A percentile compares a stretch with the other conserved stretches of the same genome.
Evolutionary conservation across 805 yeast species (phyloP).

Genomic region (Grigorovia yakushimaensis): DNA sequence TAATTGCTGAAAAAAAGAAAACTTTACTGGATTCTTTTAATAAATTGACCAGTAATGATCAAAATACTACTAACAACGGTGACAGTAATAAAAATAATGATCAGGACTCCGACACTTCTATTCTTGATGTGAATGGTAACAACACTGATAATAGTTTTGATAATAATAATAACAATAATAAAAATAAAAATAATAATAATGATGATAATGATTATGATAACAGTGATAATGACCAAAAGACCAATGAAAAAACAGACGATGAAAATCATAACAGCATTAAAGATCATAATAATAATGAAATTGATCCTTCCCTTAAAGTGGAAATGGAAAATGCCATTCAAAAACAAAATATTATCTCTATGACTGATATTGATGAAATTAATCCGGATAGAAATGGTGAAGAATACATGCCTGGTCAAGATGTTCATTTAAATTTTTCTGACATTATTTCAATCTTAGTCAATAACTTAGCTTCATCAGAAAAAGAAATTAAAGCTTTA

Average conservation of each 20-base stretch:
- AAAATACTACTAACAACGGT: too few species aligned
- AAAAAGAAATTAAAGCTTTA: conserved; percentile 66
- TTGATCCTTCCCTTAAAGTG: neutral
- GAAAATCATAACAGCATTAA: neutral
- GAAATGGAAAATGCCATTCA: conserved; percentile 12
- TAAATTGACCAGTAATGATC: neutral
- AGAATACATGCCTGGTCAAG: conserved; percentile 65
- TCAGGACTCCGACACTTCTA: conserved; percentile 3
- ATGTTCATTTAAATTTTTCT: conserved; percentile 69
- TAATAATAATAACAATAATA: neutral
- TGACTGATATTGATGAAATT: conserved; percentile 2
- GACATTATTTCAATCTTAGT: conserved; percentile 72
- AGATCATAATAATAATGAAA: neutral
- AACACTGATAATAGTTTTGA: neutral
- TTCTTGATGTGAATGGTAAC: neutral
- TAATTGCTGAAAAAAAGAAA: conserved; percentile 28
- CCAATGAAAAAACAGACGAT: too few species aligned
- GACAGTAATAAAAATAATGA: too few species aligned
- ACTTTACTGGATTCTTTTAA: conserved; percentile 19
- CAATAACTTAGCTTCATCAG: conserved; percentile 67
- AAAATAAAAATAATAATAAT: neutral
- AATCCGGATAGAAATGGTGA: conserved; percentile 35
- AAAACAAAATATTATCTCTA: conserved; percentile 2
- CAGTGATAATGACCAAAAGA: too few species aligned
- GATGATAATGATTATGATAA: neutral